Base-by-base conservation (phyloP, 2,329 filamentous ascomycete species). In the Moelleriella libera region DNA sequence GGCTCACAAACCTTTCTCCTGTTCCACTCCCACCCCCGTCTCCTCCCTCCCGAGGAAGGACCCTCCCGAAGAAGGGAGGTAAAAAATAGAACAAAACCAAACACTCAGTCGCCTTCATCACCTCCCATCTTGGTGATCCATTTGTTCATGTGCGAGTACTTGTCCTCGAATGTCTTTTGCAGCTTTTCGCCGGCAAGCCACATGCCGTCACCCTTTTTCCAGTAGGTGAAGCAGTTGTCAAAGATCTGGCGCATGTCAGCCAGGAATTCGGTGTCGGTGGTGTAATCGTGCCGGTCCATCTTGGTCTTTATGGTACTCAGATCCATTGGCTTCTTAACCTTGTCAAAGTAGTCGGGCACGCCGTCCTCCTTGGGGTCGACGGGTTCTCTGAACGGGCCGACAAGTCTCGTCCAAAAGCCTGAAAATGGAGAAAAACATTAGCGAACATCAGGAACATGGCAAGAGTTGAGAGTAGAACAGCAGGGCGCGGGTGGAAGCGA, bases 381-480 rank as follows among this genome's bases (percentile, higher is more conserved):
- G 0, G 78, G 72, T 29, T 80, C 71, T 43, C 71, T 72, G 60
- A 82, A 82, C 0, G 76, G 75, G 0, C 76, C 76, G 3, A 82
- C 77, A 0, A 81, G 68, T n/a, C 78, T 74, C 0, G 78, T 82
- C 78, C 78, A 82, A 58, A 78, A 82, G 6, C 78, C 77, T 79
- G 46, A 29, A 2, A 11, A 45, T 12, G 37, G 4, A 21, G 34
- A 28, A 30, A 29, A 30, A 43, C 21, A 6, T 11, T 3, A 30
- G 14, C 14, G 11, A 14, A 21, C 21, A 21, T 37, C 34, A 8
- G 34, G 8, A 37, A 37, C 3, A 37, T 37, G 34, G 34, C 8
- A 37, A 37, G 34, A 37, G 3, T 37, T 8, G 34, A 37, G 21
- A 21, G 21, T 21, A 3, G 21, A 37, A 37, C 34, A 37, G 34